These are phyloP conservation scores for Kuraishia borneana DNA, from an alignment of 805 yeast species.

Conservation along the genomic window DNA sequence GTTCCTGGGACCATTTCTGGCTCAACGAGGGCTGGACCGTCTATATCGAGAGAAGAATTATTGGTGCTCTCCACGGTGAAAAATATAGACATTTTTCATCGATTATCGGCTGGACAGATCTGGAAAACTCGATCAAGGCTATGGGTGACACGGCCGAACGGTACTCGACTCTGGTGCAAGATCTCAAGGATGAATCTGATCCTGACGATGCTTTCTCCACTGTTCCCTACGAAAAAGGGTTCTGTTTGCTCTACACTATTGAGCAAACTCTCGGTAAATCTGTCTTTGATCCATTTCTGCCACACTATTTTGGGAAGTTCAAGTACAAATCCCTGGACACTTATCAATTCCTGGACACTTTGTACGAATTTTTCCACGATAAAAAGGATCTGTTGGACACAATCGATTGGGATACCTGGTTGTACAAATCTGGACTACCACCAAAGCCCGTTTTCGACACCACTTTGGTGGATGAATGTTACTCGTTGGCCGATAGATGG, in stretches of 20 bases:
- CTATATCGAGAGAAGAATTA: slow-evolving; percentile 75
- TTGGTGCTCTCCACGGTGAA: slow-evolving; percentile 73
- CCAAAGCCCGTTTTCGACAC: slow-evolving; percentile 80
- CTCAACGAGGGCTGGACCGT: slow-evolving; percentile 96
- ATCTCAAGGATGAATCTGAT: slow-evolving; percentile 57
- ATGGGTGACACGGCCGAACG: slow-evolving; percentile 43
- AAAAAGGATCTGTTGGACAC: slow-evolving; percentile 43
- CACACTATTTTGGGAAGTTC: slow-evolving; percentile 61
- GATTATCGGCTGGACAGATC: slow-evolving; percentile 81
- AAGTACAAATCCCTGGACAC: slow-evolving; percentile 68
- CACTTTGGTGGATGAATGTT: slow-evolving; percentile 63
- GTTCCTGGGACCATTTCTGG: slow-evolving; percentile 93
- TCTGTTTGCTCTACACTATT: slow-evolving; percentile 62
- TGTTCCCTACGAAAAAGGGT: slow-evolving; percentile 90
- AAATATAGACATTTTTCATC: slow-evolving; percentile 68
- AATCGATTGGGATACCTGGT: slow-evolving; percentile 83
- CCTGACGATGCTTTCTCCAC: slow-evolving; percentile 86
- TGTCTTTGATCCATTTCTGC: slow-evolving; percentile 70
- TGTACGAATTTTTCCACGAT: slow-evolving; percentile 46
- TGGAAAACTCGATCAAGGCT: slow-evolving; percentile 54
- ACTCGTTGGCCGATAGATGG: slow-evolving; percentile 60
- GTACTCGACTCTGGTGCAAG: slow-evolving; percentile 57
- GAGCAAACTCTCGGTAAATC: slow-evolving; percentile 53
- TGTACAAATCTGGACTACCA: slow-evolving; percentile 77
- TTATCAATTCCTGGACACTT: slow-evolving; percentile 64